A percentile compares a stretch with the other conserved stretches of the same genome.
These are phyloP conservation scores for Colletotrichum zoysiae DNA, from an alignment of 2,329 filamentous ascomycete genomes.

Conservation along the genomic window DNA sequence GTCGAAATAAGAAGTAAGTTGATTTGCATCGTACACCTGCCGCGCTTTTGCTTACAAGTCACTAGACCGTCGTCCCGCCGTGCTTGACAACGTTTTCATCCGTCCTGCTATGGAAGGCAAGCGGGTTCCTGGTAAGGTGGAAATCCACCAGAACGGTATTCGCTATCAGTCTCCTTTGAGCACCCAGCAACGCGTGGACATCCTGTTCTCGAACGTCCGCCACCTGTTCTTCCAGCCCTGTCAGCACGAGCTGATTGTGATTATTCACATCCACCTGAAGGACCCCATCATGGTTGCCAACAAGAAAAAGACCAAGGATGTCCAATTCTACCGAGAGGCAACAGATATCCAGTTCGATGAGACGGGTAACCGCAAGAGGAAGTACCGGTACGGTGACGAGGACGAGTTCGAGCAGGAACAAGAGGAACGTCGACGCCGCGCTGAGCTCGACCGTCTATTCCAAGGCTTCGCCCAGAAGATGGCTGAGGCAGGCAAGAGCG, in stretches of 20 bases:
- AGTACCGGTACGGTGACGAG: slow-evolving; percentile 97
- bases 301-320: slow-evolving; percentile 97
- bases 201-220: slow-evolving; percentile 98
- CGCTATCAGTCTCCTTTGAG: slow-evolving; percentile 88
- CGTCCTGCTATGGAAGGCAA: slow-evolving; percentile 97
- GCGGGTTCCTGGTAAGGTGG: slow-evolving; percentile 93
- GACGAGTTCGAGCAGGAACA: slow-evolving; percentile 99
- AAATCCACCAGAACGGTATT: slow-evolving; percentile 99
- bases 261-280: slow-evolving; percentile 97
- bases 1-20: slow-evolving; percentile 89
- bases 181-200: slow-evolving; percentile 86
- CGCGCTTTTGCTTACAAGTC: neutral
- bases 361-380: slow-evolving; percentile 96
- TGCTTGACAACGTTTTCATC: slow-evolving; percentile 94
- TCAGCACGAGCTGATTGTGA: slow-evolving; percentile 94
- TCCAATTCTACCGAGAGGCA: slow-evolving; percentile 97
- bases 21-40: neutral
- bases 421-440: slow-evolving; percentile 90
- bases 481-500: slow-evolving; percentile 91
- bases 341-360: slow-evolving; percentile 99
- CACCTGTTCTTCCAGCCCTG: slow-evolving; percentile 99
- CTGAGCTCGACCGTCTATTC: slow-evolving; percentile 95
- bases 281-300: slow-evolving; percentile 98
- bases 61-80: slow-evolving; percentile 85
- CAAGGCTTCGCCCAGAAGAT: slow-evolving; percentile 98